A percentile compares a stretch with the other conserved stretches of the same genome.
Conservation (phyloP, 306 rosid genomes). For the Cercis canadensis region DNA sequence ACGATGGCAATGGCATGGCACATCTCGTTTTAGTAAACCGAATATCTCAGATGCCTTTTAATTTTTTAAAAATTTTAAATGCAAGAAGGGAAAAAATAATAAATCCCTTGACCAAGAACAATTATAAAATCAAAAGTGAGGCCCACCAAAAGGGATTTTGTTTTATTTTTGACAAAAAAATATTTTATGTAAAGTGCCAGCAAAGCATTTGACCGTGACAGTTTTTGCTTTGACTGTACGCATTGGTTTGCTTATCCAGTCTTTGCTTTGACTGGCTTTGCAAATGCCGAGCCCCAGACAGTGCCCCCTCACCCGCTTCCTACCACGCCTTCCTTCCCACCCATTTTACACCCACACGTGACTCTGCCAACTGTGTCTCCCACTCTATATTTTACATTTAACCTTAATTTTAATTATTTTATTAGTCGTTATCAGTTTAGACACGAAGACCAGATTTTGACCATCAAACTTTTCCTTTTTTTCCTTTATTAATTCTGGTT, state of each 20-base stretch:
- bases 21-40: constrained; percentile 53
- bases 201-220: constrained; percentile 68
- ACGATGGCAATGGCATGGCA: constrained; percentile 4
- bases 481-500: too few species aligned
- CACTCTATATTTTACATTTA: constrained; percentile 28
- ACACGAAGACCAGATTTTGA: constrained; percentile 27
- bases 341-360: constrained; percentile 51
- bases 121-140: background rate
- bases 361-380: constrained; percentile 47
- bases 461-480: too few species aligned
- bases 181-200: constrained; percentile 52
- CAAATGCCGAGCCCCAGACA: constrained; percentile 24
- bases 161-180: constrained; percentile 2
- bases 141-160: constrained; percentile 24
- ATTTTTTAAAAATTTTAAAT: too few species aligned
- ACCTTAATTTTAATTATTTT: constrained; percentile 5
- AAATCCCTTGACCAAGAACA: background rate
- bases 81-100: constrained; percentile 3
- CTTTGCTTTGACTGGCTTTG: constrained; percentile 67
- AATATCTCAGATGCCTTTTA: constrained; percentile 49
- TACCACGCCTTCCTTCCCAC: constrained; percentile 9
- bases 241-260: constrained; percentile 63
- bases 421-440: background rate
- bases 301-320: too few species aligned
- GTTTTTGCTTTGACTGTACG: constrained; percentile 77